Percentiles rank a stretch among this genome's conserved stretches.
These are phyloP conservation scores for Orbilia javanica DNA, from an alignment of 2,329 filamentous ascomycete genomes.

Conservation along the genomic window DNA sequence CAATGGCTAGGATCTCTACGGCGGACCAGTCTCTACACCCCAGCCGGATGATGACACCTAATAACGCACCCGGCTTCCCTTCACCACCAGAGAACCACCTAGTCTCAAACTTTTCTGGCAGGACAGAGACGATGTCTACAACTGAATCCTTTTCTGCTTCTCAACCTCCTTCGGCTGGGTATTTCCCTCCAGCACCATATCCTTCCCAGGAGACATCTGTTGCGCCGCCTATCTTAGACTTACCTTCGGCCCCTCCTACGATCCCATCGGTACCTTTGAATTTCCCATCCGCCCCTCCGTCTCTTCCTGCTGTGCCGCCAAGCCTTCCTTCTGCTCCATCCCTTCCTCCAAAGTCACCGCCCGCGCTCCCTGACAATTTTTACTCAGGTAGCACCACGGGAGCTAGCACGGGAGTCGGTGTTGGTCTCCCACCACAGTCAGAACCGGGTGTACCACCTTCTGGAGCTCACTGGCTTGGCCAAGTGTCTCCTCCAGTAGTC, in stretches of 20 bases:
- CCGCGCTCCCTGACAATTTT: constrained; percentile 34
- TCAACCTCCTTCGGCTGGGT: constrained; percentile 60
- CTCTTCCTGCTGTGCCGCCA: constrained; percentile 1
- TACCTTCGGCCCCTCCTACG: constrained; percentile 60
- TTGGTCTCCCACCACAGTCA: constrained; percentile 22
- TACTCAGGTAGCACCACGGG: too few relatives aligned
- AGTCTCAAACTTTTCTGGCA: constrained; percentile 37
- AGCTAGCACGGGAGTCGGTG: constrained; percentile 28
- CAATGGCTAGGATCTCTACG: constrained; percentile 68
- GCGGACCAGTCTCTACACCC: constrained; percentile 69
- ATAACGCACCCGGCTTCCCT: constrained; percentile 63
- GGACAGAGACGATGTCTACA: constrained; percentile 58
- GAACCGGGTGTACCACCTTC: constrained; percentile 22
- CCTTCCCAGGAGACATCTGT: constrained; percentile 62
- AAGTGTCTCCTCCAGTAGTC: constrained; percentile 22
- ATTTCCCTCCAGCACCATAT: constrained; percentile 58
- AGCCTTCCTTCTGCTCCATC: constrained; percentile 27
- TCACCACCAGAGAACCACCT: constrained; percentile 60
- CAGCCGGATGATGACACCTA: constrained; percentile 56
- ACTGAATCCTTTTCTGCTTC: constrained; percentile 66
- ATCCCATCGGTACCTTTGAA: constrained; percentile 57
- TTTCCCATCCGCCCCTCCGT: not conserved
- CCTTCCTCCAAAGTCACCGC: constrained; percentile 33
- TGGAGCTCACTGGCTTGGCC: constrained; percentile 43
- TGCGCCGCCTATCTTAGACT: constrained; percentile 50